Evolutionary conservation across 2,329 filamentous ascomycete genomes (phyloP), one percentile per base, ranked within the genome.

Genomic region (Colletotrichum chlorophyti): DNA sequence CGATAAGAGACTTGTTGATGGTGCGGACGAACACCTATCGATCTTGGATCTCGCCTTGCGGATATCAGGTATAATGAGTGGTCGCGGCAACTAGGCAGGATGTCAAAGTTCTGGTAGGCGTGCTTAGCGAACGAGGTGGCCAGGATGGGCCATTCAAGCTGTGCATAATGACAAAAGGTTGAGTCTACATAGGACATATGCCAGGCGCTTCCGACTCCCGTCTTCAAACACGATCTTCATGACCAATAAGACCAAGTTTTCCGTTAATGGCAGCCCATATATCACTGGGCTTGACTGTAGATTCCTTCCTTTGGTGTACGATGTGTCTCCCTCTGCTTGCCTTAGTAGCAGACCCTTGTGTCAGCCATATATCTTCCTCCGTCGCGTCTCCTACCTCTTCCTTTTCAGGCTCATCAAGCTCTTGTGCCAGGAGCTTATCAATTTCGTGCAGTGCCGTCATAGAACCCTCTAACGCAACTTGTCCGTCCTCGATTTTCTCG

Each of bases 1-100:
- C 24, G 95, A 99, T 71, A 98, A 98, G 81, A 84, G 95, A 64
- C 76, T 99, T 42, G 90, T 97, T 6, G 96, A 99, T 73, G 95
- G 95, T 8, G 90, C 93, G 3, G 95, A 99, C 70, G 95, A 99
- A 76, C 94, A 99, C 71, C 79, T 99, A 21, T 92, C 91, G 1
- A 90, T 98, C 58, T 77, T 99, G 27, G 94, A 99, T 72, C 71
- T 98, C 64, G 83, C 90, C 6, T 80, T 98, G 69, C 87, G 91
- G 68, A 90, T 97, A 76, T 91, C 91, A 0, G 85, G 84, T 26
- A 87, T 95, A 57, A 70, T 96, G 70, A 80, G 79, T 37, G 79
- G 79, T 3, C 61, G 61, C 14, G 29, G 31, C 40, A 61, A 38
- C n/a, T 55, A 34, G 74, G 74, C 23, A 29, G 35, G 17, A 31